Base-by-base conservation (phyloP, 2,329 filamentous ascomycete genomes). In the Botrytis fragariae region DNA sequence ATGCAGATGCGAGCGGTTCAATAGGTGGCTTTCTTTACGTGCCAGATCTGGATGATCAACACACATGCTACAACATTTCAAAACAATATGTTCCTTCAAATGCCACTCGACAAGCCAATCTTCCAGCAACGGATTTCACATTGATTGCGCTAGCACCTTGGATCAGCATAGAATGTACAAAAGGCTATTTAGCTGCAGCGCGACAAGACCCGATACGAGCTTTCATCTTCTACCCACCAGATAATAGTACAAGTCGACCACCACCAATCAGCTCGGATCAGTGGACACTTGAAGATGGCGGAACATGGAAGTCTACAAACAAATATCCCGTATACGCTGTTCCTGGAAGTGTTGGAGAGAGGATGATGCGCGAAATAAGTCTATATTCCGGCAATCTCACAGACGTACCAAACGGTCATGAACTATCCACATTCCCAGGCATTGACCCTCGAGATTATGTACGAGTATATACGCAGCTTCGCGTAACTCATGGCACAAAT, bases 81-180 rank as follows among this genome's bases (percentile, higher is more conserved):
- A 86, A 86, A 59, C 82, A 87, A n/a, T 90, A 91, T 77, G 86
- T 98, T 14, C 93, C 94, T 1, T 78, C 81, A 54, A 95, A 96
- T 81, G 93, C 90, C 72, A 97, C 93, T 20, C 89, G 91, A 25
- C 87, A 88, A 77, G 81, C 83, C n/a, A 87, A 96, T 78, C 87
- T 98, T 0, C 90, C 90, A 0, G 84, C 86, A 0, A 87, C 87
- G 67, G 89, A 92, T 77, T 94, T 93, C 81, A 90, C 91, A 72
- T 85, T 94, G 69, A 89, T 98, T 77, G 95, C 92, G 42, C 84
- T 98, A 71, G 95, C 93, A 37, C 95, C 95, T 42, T 98, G 95
- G 95, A 89, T 94, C 78, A 92, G 87, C 75, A 84, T 87, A 12
- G 84, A 89, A 39, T 99, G 95, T 80, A 92, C 93, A 20, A 83